Evolutionary conservation across 768 basidiomycete species (phyloP), one percentile per base, ranked within the genome.

Genomic region (Trametes sanguinea): DNA sequence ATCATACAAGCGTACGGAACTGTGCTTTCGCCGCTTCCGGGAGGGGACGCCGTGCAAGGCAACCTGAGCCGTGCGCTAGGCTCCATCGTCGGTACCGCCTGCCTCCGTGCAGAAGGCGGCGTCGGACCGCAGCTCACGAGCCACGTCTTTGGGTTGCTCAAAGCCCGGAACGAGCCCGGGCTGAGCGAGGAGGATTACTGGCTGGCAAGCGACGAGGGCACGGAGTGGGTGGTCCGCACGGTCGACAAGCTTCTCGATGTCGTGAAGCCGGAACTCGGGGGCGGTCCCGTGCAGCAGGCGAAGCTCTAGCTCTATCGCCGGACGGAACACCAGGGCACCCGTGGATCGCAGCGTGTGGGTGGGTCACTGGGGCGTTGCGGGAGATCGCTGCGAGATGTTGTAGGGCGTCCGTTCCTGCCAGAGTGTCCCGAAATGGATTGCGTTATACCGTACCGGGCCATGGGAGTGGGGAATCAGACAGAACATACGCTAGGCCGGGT

Each of bases 131-230:
- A 96, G 73, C 80, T 96, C 60, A 88, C 79, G 10, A 94, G 92
- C 73, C 94, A 96, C 73, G 88, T 90, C 51, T 94, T 92, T 74
- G 94, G 94, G 11, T 82, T 96, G 67, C 85, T 94, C 71, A 96
- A 95, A 75, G 90, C 92, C 22, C 87, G 89, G 57, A 70, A 82
- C 51, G 78, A 79, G 48, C 81, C 83, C 54, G 80, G 81, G 39
- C 78, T 85, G 65, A 86, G 76, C 66, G 81, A 83, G 67, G 90
- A 89, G 74, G 92, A 93, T 72, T 79, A 76, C 60, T 95, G 89
- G 88, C 82, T 95, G 43, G 80, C 89, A 27, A 89, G 83, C 62
- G 93, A 94, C 71, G 90, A 94, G 73, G 94, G 94, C 37, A 84
- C 90, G 17, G 89, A 90, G 76, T 95, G 94, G 94, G 87, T 95